Evolutionary conservation across 768 basidiomycete species (phyloP), one percentile per base, ranked within the genome.

Genomic region (Xerocomus brunneocitrinus): DNA sequence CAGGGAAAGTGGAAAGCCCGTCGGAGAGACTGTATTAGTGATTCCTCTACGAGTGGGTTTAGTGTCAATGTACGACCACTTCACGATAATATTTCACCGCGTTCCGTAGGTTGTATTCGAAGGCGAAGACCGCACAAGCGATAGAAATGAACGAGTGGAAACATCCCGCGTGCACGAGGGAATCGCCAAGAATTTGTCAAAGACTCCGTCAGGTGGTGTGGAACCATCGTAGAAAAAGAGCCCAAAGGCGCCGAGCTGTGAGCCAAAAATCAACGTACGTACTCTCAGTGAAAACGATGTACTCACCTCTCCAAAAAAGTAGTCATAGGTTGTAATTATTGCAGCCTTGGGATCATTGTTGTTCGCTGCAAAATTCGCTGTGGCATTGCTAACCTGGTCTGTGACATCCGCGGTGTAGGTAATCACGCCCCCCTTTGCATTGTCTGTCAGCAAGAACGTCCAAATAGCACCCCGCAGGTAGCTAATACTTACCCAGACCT

Each of bases 171-270:
- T 30, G 25, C 55, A 22, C 16, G 45, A 40, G 14, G 58, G 44
- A 32, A 58, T 53, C 1, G 40, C 38, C 47, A 58, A 35, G 22
- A 82, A 62, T n/a, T 58, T 58, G 19, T 62, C 63, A 36, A 60
- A 55, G n/a, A 58, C 3, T 10, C 58, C 58, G 30, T 28, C 12
- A 22, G 58, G 58, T 25, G 52, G 60, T 22, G 24, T 38, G 13
- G 58, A 80, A 1, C 57, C 77, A 58, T 84, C 78, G 53, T 85
- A 84, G 66, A 84, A 84, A 14, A 84, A 36, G 3, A 77, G 43
- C 22, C 69, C 59, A 44, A 58, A 64, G 36, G 43, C 46, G 24
- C 48, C 22, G 25, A 30, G 54, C 31, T 39, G 9, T n/a, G 12
- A 27, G 2, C 14, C 19, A 31, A n/a, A n/a, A 22, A 38, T 41